Percentiles rank a stretch among this genome's conserved stretches.
Evolutionary conservation across 2,329 filamentous ascomycete genomes (phyloP).

Genomic region (Aspergillus nomiae): DNA sequence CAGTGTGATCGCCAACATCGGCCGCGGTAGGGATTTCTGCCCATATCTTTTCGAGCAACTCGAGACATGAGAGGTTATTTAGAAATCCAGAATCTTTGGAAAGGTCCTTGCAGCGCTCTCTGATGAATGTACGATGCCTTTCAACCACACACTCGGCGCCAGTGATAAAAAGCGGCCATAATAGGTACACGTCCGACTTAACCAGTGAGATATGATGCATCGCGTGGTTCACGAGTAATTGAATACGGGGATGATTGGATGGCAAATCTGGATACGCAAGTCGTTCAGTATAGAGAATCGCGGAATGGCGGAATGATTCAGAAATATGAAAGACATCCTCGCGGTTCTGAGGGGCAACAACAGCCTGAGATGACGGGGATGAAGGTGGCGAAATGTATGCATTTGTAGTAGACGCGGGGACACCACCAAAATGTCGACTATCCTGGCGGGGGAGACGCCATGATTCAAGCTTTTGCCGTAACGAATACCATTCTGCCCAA

Average conservation of each 20-base stretch:
- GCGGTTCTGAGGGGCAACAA: constrained; percentile 61
- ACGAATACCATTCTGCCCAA: constrained; percentile 83
- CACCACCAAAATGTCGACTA: constrained; percentile 15
- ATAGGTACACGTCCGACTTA: constrained; percentile 80
- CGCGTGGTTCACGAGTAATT: constrained; percentile 78
- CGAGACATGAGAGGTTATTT: constrained; percentile 85
- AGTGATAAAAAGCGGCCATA: constrained; percentile 91
- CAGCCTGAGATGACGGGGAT: constrained; percentile 26
- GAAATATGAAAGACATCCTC: constrained; percentile 79
- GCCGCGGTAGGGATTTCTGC: constrained; percentile 37
- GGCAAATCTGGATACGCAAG: constrained; percentile 75
- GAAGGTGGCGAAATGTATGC: constrained; percentile 34
- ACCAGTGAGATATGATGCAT: constrained; percentile 82
- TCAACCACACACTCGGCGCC: constrained; percentile 87
- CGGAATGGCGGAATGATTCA: constrained; percentile 86
- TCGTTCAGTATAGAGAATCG: constrained; percentile 85
- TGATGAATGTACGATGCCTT: constrained; percentile 75
- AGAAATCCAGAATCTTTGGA: constrained; percentile 88
- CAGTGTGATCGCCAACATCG: neutral
- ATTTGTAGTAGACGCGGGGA: constrained; percentile 16
- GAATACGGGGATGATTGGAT: constrained; percentile 74
- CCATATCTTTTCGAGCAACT: constrained; percentile 86
- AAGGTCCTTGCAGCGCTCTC: constrained; percentile 79
- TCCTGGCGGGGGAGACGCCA: constrained; percentile 67
- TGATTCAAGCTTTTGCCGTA: constrained; percentile 72